A percentile compares a stretch with the other conserved stretches of the same genome.
Conservation (phyloP, 2,329 filamentous ascomycete genomes). For the Diaporthe vexans region DNA sequence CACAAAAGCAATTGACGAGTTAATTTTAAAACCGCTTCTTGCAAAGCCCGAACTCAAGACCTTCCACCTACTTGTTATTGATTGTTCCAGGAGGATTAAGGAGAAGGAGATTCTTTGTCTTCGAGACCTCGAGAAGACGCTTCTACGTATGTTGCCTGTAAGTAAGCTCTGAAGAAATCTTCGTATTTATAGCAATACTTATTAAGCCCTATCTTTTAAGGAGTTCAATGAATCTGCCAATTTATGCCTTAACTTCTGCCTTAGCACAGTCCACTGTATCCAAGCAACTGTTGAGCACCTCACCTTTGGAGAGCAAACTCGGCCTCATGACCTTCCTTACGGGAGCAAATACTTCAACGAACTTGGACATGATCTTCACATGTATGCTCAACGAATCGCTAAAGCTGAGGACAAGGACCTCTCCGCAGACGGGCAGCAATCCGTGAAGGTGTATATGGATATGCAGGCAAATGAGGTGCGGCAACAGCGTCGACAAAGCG, state of each 20-base stretch:
- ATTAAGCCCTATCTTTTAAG: constrained; percentile 80
- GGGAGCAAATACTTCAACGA: constrained; percentile 98
- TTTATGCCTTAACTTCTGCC: constrained; percentile 88
- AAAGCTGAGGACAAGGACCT: constrained; percentile 78
- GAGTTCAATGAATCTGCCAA: constrained; percentile 80
- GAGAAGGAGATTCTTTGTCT: constrained; percentile 91
- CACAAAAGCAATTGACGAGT: constrained; percentile 82
- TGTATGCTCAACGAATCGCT: constrained; percentile 88
- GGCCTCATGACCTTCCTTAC: constrained; percentile 89
- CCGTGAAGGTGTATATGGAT: too few species aligned
- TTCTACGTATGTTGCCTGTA: constrained; percentile 93
- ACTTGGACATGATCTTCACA: constrained; percentile 89
- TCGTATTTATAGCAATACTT: constrained; percentile 74
- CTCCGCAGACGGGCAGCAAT: constrained; percentile 67
- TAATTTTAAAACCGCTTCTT: constrained; percentile 83
- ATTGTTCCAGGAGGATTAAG: constrained; percentile 83
- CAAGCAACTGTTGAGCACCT: constrained; percentile 90
- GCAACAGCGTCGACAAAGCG: too few species aligned
- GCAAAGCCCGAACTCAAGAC: constrained; percentile 80
- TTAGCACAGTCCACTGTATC: constrained; percentile 90
- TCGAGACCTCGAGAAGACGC: constrained; percentile 92
- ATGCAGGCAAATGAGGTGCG: too few species aligned
- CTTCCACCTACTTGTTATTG: constrained; percentile 84
- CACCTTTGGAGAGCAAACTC: constrained; percentile 86
- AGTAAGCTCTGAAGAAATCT: constrained; percentile 73